Evolutionary conservation across 1,284 basidiomycete species (phyloP), one percentile per base, ranked within the genome.

Genomic region (Boletus smithii): DNA sequence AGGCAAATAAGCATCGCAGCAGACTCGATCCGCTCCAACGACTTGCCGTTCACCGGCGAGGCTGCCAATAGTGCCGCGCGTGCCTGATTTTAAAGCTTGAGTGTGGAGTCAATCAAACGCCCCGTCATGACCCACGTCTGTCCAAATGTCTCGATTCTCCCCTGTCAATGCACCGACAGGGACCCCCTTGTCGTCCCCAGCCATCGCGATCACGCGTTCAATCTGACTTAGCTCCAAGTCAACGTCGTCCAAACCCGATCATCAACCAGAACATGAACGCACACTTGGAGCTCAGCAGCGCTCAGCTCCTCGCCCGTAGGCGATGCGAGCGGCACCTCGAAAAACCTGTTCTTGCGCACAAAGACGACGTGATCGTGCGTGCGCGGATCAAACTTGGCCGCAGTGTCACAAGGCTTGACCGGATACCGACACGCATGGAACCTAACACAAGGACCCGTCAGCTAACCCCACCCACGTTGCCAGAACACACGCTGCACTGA

Each of bases 361-460:
- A 97, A 92, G 22, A 95, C 83, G 61, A 97, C 79, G 67, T 97
- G 92, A 62, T 97, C 89, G 71, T 97, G 79, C 18, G 75, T 68
- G 39, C 73, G 67, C 5, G 88, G 73, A 57, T 91, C 83, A 67
- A 91, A 95, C 67, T 94, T 94, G 50, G 71, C 70, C 4, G 92
- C 91, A 0, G 83, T 88, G 66, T 99, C 95, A 8, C 85, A 81
- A 0, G 89, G 88, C 57, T 87, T 85, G 46, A 76, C 77, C 4
- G 95, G 97, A 66, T 94, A 87, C 23, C 95, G 85, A 36, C 79
- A 83, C 4, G 93, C 76, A 69, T 98, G 97, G 81, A 99, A 97
- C 17, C 85, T 87, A 50, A 10, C 23, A 18, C 16, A 26, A 39
- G n/a, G 45, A 30, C 4, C 16, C 22, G 29, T 53, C 47, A 58